Percentiles rank a stretch among this genome's conserved stretches.
These are phyloP conservation scores for Stereum hirsutum DNA, from an alignment of 1,284 basidiomycete genomes.

Conservation along the genomic window DNA sequence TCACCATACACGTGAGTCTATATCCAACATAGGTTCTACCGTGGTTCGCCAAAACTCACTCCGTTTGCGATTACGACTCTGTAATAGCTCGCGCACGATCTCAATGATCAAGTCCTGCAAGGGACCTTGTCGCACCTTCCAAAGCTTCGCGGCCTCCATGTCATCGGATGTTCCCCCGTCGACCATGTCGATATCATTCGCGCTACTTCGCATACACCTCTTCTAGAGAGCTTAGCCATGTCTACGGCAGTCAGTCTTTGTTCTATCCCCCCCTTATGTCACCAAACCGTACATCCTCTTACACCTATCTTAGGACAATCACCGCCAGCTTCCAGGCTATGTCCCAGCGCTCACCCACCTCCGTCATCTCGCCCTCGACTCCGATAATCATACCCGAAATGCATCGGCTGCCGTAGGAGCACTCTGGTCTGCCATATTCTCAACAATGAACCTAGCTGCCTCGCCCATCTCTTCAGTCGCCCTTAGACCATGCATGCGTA, in stretches of 20 bases:
- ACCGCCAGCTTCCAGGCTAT: constrained; percentile 16
- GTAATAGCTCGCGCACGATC: constrained; percentile 20
- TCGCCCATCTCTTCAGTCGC: constrained; percentile 37
- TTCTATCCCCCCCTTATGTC: constrained; percentile 1
- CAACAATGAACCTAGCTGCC: constrained; percentile 16
- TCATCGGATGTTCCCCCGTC: constrained; percentile 47
- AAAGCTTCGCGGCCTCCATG: constrained; percentile 42
- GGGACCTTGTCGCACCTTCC: constrained; percentile 39
- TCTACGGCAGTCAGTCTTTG: constrained; percentile 37
- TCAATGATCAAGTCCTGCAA: constrained; percentile 42
- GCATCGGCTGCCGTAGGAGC: constrained; percentile 21
- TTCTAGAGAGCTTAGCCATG: constrained; percentile 49
- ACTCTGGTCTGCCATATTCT: constrained; percentile 28
- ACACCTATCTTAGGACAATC: constrained; percentile 25
- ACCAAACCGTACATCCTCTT: background rate
- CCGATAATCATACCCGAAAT: constrained; percentile 16
- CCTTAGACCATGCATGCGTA: constrained; percentile 38
- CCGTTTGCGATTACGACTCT: constrained; percentile 1
- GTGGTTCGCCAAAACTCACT: no score
- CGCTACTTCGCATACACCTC: constrained; percentile 35
- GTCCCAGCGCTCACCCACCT: constrained; percentile 31
- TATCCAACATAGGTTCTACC: no score
- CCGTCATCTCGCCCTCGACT: constrained; percentile 44
- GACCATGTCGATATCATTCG: constrained; percentile 40
- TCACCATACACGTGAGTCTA: constrained; percentile 48